phyloP scores from a whole-genome alignment of 2,329 filamentous ascomycete genomes.

The Periconia digitata region DNA sequence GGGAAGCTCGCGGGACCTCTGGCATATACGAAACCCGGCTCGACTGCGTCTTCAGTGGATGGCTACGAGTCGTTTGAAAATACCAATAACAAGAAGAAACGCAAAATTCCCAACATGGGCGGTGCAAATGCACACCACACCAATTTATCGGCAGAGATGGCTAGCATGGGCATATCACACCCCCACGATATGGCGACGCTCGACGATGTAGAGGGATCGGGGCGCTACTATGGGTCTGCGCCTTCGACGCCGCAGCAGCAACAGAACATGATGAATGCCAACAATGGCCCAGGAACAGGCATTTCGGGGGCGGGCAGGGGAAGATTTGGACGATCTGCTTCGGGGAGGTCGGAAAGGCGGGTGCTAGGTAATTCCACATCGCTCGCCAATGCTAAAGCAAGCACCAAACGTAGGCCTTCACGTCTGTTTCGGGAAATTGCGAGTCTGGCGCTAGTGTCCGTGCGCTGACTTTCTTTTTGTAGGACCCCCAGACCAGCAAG shows the following conservation, averaged over 20 bases:
- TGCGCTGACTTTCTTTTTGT: slow-evolving; percentile 41
- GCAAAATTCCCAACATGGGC: slow-evolving; percentile 91
- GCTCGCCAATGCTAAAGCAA: slow-evolving; percentile 47
- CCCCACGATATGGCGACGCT: slow-evolving; percentile 47
- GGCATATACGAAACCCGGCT: slow-evolving; percentile 49
- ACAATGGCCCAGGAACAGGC: slow-evolving; percentile 57
- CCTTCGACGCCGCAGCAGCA: slow-evolving; percentile 54
- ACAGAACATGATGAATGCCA: not conserved
- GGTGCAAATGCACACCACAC: slow-evolving; percentile 62
- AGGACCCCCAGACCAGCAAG: slow-evolving; percentile 49
- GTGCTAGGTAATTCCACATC: slow-evolving; percentile 47
- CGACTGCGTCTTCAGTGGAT: slow-evolving; percentile 71
- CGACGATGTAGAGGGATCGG: slow-evolving; percentile 50
- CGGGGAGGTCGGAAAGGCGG: slow-evolving; percentile 47
- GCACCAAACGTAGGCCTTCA: slow-evolving; percentile 41
- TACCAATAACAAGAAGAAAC: slow-evolving; percentile 98
- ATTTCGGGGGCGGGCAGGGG: slow-evolving; percentile 85
- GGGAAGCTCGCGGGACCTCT: slow-evolving; percentile 30
- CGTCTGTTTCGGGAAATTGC: slow-evolving; percentile 25
- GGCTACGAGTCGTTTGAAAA: slow-evolving; percentile 98
- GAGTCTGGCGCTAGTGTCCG: slow-evolving; percentile 25
- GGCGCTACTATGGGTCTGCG: slow-evolving; percentile 60
- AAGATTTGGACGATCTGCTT: slow-evolving; percentile 67
- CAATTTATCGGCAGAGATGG: slow-evolving; percentile 64
- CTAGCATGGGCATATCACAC: slow-evolving; percentile 62